Evolutionary conservation across 2,329 filamentous ascomycete genomes (phyloP), one percentile per base, ranked within the genome.

Genomic region (Pseudocercospora fuligena): DNA sequence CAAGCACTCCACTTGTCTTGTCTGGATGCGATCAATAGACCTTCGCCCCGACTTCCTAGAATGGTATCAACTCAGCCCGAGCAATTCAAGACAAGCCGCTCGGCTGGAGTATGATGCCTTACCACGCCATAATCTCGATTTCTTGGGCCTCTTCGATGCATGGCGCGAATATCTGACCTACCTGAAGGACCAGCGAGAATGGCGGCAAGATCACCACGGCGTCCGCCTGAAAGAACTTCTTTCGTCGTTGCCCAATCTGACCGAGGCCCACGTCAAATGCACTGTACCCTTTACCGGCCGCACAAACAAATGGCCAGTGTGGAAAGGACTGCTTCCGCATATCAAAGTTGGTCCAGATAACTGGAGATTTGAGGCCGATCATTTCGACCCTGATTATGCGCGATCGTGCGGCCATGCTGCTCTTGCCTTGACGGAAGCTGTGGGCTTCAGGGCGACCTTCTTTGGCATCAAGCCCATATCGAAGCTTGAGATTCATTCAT

Each of bases 1-100:
- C 67, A 7, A 68, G 70, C 60, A 73, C 70, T 19, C 68, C 70
- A 8, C 27, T 63, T 11, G 54, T 74, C 40, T 76, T 75, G 46
- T 14, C 1, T 49, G n/a, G n/a, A 9, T 21, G 46, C 46, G 43
- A 63, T 66, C 40, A 59, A 59, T 23, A 43, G 66, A 33, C 66
- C 66, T 21, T 14, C 56, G 4, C 69, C 59, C 46, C 61, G 64
- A 49, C n/a, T 49, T 49, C 19, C 21, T 23, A 21, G 46, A 49
- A 23, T 49, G 46, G 46, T 49, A 14, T 19, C 46, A 12, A 36
- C 33, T 36, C 33, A 14, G 33, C 33, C 16, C 33, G 46, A 49
- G n/a, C 46, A 19, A 12, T 8, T 23, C n/a, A 59, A 25, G 64
- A 63, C 51, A 64, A 65, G 62, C 58, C 66, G 33, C 64, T 53